Evolutionary conservation across 305 asterid species (phyloP).

Genomic region (Plantago lanceolata): DNA sequence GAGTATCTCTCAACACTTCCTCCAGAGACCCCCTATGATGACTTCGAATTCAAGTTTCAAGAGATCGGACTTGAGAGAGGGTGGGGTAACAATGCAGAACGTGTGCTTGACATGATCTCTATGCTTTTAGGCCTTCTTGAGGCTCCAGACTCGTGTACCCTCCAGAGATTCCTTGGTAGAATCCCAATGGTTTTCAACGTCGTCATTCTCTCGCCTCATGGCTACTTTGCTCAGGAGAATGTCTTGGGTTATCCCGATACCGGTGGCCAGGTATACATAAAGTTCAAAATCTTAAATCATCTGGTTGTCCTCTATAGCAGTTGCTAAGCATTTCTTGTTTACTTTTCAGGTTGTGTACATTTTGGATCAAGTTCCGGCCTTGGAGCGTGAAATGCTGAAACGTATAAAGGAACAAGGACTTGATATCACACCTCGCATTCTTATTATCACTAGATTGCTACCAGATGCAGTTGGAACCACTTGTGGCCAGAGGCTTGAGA

Average conservation of each 20-base stretch:
- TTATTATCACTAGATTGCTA: conserved; percentile 69
- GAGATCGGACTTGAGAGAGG: conserved; percentile 94
- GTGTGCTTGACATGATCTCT: conserved; percentile 75
- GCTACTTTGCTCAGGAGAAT: conserved; percentile 97
- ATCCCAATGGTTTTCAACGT: conserved; percentile 97
- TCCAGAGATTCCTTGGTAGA: conserved; percentile 79
- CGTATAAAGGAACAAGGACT: conserved; percentile 86
- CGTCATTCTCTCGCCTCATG: conserved; percentile 93
- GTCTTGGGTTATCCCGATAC: conserved; percentile 79
- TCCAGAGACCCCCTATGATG: conserved; percentile 48
- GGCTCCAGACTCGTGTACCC: conserved; percentile 89
- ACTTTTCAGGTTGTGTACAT: conserved; percentile 66
- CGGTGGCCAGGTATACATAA: conserved; percentile 62
- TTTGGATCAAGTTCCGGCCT: conserved; percentile 86
- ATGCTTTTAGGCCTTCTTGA: conserved; percentile 90
- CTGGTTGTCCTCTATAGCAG: no score
- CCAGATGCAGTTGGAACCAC: conserved; percentile 87
- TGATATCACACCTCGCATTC: conserved; percentile 64
- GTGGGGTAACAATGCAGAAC: conserved; percentile 82
- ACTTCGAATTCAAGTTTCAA: conserved; percentile 72
- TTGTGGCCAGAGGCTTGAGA: conserved; percentile 66
- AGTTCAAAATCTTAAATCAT: no score
- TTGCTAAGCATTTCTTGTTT: conserved; percentile 1
- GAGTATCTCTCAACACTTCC: conserved; percentile 74
- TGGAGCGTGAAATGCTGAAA: conserved; percentile 72